Percentiles rank a stretch among this genome's conserved stretches.
Conservation (phyloP, 139 green algal species). For the Coelastrella sp. region DNA sequence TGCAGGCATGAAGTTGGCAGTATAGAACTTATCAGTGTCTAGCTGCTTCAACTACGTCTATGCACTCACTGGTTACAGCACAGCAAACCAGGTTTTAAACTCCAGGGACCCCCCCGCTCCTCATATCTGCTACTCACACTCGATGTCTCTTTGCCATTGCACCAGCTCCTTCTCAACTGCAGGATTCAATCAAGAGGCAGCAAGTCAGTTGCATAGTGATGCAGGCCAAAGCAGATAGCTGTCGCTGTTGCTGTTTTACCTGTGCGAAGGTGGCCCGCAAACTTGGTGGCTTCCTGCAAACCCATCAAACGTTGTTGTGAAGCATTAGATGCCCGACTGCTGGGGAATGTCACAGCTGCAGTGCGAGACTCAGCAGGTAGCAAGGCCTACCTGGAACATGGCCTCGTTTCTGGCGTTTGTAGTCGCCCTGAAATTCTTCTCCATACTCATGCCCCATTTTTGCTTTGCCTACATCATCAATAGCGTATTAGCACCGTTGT, state of each 20-base stretch:
- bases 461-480: constrained; percentile 54
- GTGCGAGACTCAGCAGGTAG: neutral
- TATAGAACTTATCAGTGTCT: no score
- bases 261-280: constrained; percentile 73
- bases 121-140: constrained; percentile 53
- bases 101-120: no score
- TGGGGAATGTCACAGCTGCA: neutral
- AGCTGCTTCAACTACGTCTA: no score
- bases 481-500: neutral
- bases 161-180: constrained; percentile 85
- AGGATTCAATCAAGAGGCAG: no score
- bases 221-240: no score
- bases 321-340: neutral
- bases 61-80: no score
- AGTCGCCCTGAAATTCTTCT: constrained; percentile 61
- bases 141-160: constrained; percentile 76
- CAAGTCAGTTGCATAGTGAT: no score
- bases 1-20: constrained; percentile 44
- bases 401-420: constrained; percentile 85
- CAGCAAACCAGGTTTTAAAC: no score
- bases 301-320: neutral
- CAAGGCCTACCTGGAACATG: constrained; percentile 76
- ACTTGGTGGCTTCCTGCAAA: constrained; percentile 78
- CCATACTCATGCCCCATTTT: constrained; percentile 69
- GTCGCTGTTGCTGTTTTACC: neutral